A percentile compares a stretch with the other conserved stretches of the same genome.
These are phyloP conservation scores for Agrostemma githago DNA, from an alignment of 148 eudicot genomes.

Conservation along the genomic window DNA sequence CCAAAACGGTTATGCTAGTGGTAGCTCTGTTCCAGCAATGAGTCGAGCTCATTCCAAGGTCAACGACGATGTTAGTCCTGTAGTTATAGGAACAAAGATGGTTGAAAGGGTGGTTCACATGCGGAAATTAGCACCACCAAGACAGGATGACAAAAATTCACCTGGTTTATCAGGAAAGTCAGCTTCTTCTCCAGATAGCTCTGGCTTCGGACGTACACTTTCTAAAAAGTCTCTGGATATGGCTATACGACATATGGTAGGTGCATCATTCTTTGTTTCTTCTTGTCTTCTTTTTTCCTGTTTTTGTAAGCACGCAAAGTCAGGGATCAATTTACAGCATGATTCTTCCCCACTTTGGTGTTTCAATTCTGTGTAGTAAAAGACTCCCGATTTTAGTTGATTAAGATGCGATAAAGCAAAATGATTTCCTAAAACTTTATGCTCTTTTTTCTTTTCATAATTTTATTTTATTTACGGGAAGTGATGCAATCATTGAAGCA, in stretches of 20 bases:
- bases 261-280: conserved; percentile 24
- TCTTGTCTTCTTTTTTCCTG: not conserved
- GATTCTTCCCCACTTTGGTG: not conserved
- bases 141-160: conserved; percentile 75
- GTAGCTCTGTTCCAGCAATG: conserved; percentile 81
- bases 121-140: conserved; percentile 88
- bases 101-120: conserved; percentile 95
- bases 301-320: not conserved
- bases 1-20: conserved; percentile 69
- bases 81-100: conserved; percentile 80
- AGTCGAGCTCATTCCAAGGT: conserved; percentile 68
- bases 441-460: not conserved
- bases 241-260: conserved; percentile 97
- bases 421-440: not conserved
- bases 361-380: not conserved
- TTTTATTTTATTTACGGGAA: not conserved
- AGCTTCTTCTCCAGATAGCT: conserved; percentile 81
- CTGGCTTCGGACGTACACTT: conserved; percentile 87
- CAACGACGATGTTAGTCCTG: conserved; percentile 81
- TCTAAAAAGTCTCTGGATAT: conserved; percentile 95
- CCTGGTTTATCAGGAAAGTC: conserved; percentile 90
- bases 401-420: not conserved
- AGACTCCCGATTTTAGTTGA: not conserved
- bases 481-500: not conserved
- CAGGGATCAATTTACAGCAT: not conserved